Conservation (phyloP, 1,284 basidiomycete species). For the Austropuccinia psidii region DNA sequence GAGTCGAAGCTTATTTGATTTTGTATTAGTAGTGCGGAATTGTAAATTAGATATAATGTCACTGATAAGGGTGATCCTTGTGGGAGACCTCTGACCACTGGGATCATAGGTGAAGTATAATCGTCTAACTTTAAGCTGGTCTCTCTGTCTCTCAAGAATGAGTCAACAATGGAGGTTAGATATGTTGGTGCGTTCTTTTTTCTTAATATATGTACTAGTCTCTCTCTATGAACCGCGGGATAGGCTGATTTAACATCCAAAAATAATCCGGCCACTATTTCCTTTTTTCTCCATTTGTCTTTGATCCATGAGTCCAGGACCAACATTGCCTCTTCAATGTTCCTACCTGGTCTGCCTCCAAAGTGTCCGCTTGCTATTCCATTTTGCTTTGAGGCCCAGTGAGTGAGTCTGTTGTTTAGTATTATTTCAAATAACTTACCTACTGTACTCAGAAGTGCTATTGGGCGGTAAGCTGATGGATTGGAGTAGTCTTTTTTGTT, state of each 20-base stretch:
- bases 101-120: not conserved
- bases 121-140: not conserved
- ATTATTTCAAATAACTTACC: conserved; percentile 15
- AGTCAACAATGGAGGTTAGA: not conserved
- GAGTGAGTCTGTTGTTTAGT: not conserved
- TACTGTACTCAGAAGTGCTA: not conserved
- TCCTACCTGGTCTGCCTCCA: not conserved
- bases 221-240: not conserved
- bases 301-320: not conserved
- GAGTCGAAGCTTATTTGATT: not conserved
- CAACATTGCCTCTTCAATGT: not conserved
- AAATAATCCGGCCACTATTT: not conserved
- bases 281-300: not conserved
- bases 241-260: not conserved
- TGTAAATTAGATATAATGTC: not conserved
- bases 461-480: conserved; percentile 13
- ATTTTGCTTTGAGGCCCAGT: not conserved
- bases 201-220: not conserved
- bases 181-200: not conserved
- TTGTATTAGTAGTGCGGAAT: not conserved
- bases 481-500: not conserved
- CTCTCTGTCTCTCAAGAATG: not conserved
- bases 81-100: not conserved
- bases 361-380: not conserved
- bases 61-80: conserved; percentile 1